phyloP scores from a whole-genome alignment of 208 protist genomes.

The Sergeia podlipaevii region DNA sequence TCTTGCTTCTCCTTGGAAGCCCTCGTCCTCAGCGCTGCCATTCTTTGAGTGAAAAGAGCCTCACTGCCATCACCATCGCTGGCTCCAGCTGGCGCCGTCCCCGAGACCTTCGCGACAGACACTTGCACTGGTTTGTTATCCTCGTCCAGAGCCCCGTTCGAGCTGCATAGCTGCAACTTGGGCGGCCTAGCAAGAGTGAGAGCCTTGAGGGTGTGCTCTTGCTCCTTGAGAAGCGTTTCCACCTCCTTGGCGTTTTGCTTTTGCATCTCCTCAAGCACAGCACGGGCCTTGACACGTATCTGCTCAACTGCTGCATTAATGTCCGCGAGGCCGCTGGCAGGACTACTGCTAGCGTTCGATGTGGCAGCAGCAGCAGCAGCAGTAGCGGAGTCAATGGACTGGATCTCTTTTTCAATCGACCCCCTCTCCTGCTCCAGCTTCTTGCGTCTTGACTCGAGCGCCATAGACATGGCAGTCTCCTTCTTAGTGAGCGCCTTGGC shows the following conservation, averaged over 20 bases:
- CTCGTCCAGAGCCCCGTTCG: not conserved
- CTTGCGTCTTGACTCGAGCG: constrained; percentile 11
- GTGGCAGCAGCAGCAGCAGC: not conserved
- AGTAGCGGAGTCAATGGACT: not conserved
- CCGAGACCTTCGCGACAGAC: not conserved
- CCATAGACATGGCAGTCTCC: not conserved
- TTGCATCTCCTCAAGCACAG: not conserved
- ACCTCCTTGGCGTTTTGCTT: constrained; percentile 3
- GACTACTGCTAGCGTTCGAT: not conserved
- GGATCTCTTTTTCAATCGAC: not conserved
- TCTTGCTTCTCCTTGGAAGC: constrained; percentile 15
- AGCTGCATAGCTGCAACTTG: not conserved
- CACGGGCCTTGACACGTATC: not conserved
- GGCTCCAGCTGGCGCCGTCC: not conserved
- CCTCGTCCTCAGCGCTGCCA: constrained; percentile 1
- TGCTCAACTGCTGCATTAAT: not conserved
- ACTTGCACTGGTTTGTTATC: not conserved
- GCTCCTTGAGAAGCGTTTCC: not conserved
- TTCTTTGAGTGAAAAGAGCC: not conserved
- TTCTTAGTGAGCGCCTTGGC: not conserved
- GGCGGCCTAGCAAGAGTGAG: no score
- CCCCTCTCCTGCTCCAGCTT: constrained; percentile 5
- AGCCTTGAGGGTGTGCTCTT: not conserved
- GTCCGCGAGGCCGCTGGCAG: not conserved
- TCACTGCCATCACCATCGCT: not conserved